phyloP scores from a whole-genome alignment of 306 rosid genomes.

The Begonia fuchsioides region DNA sequence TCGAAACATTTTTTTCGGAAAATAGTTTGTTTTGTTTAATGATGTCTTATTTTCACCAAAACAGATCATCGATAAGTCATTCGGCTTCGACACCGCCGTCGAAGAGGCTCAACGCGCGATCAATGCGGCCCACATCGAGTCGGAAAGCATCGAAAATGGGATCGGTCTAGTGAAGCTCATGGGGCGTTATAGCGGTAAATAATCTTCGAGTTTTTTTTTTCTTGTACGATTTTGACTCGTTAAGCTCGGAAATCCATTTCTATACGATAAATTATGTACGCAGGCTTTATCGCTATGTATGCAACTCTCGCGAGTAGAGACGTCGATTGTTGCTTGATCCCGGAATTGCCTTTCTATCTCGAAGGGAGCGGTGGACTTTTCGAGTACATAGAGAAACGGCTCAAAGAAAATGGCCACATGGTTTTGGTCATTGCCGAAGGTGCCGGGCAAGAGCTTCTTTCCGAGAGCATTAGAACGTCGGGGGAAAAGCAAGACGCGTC shows the following conservation, averaged over 20 bases:
- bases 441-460: no score
- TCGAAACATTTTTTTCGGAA: no score
- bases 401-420: conserved; percentile 73
- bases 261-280: background rate
- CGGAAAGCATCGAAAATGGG: conserved; percentile 63
- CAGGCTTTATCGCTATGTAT: conserved; percentile 47
- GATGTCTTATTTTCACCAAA: no score
- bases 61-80: conserved; percentile 54
- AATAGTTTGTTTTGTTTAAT: no score
- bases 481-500: conserved; percentile 46
- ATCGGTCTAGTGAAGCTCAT: conserved; percentile 77
- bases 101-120: conserved; percentile 96
- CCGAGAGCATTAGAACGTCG: no score
- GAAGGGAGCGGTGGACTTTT: conserved; percentile 79
- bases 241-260: no score
- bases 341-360: conserved; percentile 76
- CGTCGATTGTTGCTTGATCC: conserved; percentile 87
- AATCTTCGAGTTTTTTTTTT: no score
- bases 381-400: conserved; percentile 54
- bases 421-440: conserved; percentile 63
- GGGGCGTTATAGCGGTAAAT: conserved; percentile 44
- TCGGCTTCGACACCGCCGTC: conserved; percentile 72
- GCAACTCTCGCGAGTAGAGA: conserved; percentile 48
- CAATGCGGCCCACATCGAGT: conserved; percentile 87
- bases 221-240: no score